These are phyloP conservation scores for Trypanosoma mega DNA, from an alignment of 208 protist genomes.

Conservation along the genomic window DNA sequence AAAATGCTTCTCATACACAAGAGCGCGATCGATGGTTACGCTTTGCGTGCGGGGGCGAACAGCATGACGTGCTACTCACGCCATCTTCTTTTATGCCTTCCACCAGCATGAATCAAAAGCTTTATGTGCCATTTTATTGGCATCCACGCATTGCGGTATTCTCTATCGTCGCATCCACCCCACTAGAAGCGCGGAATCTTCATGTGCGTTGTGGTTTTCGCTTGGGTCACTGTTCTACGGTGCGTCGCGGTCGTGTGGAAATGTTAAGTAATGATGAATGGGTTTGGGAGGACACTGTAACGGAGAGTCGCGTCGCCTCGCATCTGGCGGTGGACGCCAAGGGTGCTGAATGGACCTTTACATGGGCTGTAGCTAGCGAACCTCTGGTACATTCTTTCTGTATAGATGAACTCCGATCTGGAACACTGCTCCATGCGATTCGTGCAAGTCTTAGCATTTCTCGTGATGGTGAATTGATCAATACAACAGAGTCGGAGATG, in stretches of 20 bases:
- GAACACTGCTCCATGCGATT: too few species aligned
- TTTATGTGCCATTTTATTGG: constrained; percentile 22
- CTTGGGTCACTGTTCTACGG: too few species aligned
- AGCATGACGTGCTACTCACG: not conserved
- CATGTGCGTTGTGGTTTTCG: not conserved
- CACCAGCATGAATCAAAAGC: not conserved
- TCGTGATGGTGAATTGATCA: not conserved
- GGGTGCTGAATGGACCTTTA: too few species aligned
- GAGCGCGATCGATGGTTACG: not conserved
- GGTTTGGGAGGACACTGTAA: too few species aligned
- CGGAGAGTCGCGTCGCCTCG: too few species aligned
- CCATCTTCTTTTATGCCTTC: not conserved
- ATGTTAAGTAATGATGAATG: too few species aligned
- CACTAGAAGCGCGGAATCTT: not conserved
- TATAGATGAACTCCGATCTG: too few species aligned
- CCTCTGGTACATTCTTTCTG: too few species aligned
- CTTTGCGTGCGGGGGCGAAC: not conserved
- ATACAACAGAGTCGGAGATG: not conserved
- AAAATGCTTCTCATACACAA: not conserved
- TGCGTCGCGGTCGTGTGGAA: too few species aligned
- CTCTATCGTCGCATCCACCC: too few species aligned
- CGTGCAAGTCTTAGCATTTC: not conserved
- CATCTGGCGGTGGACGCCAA: too few species aligned
- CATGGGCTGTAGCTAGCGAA: too few species aligned
- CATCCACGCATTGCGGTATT: constrained; percentile 10